Evolutionary conservation across 2,329 filamentous ascomycete genomes (phyloP).

Genomic region (Cercospora sesami): DNA sequence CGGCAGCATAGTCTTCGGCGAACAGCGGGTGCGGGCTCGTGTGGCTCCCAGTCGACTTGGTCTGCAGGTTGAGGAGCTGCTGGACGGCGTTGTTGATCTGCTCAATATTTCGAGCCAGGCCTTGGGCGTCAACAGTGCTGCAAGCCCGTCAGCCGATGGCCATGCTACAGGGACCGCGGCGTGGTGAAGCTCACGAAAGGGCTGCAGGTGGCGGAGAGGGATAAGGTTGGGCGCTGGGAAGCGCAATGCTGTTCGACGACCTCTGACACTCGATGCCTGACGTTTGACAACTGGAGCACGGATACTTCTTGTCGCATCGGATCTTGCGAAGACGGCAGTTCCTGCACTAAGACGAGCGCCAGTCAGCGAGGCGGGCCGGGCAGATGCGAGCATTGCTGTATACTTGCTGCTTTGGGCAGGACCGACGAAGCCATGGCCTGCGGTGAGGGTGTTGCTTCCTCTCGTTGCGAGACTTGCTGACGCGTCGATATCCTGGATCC

Average conservation of each 20-base stretch:
- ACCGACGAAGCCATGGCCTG: conserved; percentile 8
- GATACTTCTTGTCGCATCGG: conserved; percentile 18
- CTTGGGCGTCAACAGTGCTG: conserved; percentile 6
- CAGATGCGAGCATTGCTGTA: not conserved
- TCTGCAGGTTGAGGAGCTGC: conserved; percentile 12
- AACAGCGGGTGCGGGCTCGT: not conserved
- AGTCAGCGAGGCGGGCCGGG: not conserved
- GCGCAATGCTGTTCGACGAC: conserved; percentile 3
- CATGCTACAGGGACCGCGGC: not conserved
- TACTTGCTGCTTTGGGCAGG: conserved; percentile 16
- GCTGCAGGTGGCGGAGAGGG: not conserved
- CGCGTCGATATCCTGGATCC: not conserved
- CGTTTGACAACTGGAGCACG: conserved; percentile 19
- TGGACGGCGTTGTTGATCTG: conserved; percentile 16
- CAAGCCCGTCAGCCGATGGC: not conserved
- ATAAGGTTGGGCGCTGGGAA: not conserved
- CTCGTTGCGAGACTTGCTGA: not conserved
- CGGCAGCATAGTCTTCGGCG: not conserved
- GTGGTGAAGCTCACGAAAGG: not conserved
- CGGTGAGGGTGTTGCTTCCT: not conserved
- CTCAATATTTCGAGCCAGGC: conserved; percentile 16
- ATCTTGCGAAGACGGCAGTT: conserved; percentile 20
- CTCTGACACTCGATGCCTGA: conserved; percentile 19
- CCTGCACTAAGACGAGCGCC: conserved; percentile 9
- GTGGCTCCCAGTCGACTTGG: not conserved